A percentile compares a stretch with the other conserved stretches of the same genome.
These are phyloP conservation scores for Suillus subaureus DNA, from an alignment of 768 basidiomycete genomes.

Conservation along the genomic window DNA sequence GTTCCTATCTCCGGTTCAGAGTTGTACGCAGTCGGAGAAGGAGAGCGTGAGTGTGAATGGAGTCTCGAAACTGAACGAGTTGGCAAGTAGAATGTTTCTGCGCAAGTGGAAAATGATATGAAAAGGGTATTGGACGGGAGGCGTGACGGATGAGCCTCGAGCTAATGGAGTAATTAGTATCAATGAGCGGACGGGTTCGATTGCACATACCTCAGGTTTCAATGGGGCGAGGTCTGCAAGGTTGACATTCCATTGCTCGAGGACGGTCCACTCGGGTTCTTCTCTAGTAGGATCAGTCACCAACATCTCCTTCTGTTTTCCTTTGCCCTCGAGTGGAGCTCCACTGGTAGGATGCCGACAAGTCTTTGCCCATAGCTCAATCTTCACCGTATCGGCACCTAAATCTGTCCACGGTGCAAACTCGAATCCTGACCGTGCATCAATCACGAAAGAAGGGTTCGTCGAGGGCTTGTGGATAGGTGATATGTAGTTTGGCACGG, in stretches of 20 bases:
- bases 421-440: constrained; percentile 50
- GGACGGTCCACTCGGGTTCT: constrained; percentile 56
- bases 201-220: constrained; percentile 57
- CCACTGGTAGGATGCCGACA: constrained; percentile 13
- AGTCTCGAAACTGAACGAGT: constrained; percentile 28
- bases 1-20: constrained; percentile 71
- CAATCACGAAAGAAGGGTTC: constrained; percentile 73
- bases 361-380: constrained; percentile 62
- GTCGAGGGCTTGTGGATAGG: constrained; percentile 81
- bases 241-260: constrained; percentile 70
- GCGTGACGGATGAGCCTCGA: constrained; percentile 41
- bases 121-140: constrained; percentile 78
- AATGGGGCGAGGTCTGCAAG: constrained; percentile 59
- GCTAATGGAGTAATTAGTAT: constrained; percentile 25
- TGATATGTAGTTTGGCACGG: constrained; percentile 72
- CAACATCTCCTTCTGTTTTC: constrained; percentile 46
- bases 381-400: constrained; percentile 51
- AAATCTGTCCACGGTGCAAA: constrained; percentile 58
- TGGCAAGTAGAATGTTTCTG: constrained; percentile 62
- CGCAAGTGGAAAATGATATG: constrained; percentile 62
- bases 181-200: constrained; percentile 15
- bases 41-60: constrained; percentile 40
- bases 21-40: constrained; percentile 68
- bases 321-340: constrained; percentile 32
- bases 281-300: constrained; percentile 18